phyloP scores from a whole-genome alignment of 345 rosid genomes.

The Hibiscus mutabilis region DNA sequence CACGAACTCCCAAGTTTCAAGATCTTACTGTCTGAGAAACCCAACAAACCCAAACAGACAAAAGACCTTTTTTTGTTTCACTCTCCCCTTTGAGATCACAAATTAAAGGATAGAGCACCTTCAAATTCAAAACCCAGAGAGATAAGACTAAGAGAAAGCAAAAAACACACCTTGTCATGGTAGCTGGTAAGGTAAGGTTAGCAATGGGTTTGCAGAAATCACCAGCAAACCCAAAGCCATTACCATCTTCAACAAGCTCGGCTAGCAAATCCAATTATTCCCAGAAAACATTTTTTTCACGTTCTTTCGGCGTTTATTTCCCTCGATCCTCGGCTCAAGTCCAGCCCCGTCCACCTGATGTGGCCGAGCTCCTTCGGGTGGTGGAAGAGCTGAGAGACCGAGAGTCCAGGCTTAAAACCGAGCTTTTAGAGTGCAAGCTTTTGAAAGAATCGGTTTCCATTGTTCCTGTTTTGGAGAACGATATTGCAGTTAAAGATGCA shows the following conservation, averaged over 20 bases:
- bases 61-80: constrained; percentile 17
- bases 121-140: neutral
- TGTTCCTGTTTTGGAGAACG: constrained; percentile 60
- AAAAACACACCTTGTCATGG: constrained; percentile 38
- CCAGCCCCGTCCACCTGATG: constrained; percentile 82
- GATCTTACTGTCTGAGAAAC: constrained; percentile 28
- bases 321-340: constrained; percentile 97
- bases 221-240: constrained; percentile 39
- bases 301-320: constrained; percentile 81
- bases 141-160: neutral
- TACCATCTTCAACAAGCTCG: constrained; percentile 35
- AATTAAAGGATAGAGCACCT: neutral
- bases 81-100: neutral
- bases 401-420: constrained; percentile 60
- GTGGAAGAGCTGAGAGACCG: constrained; percentile 74
- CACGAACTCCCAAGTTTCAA: neutral
- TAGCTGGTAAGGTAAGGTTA: constrained; percentile 73
- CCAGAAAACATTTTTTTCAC: constrained; percentile 46
- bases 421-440: constrained; percentile 67
- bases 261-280: constrained; percentile 22
- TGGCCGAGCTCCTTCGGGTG: constrained; percentile 62
- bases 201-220: constrained; percentile 89
- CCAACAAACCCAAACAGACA: constrained; percentile 14
- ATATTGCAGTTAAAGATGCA: constrained; percentile 31
- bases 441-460: constrained; percentile 64